A percentile compares a stretch with the other conserved stretches of the same genome.
These are phyloP conservation scores for Globisporangium cystogenes DNA, from an alignment of 352 stramenopile genomes.

Conservation along the genomic window DNA sequence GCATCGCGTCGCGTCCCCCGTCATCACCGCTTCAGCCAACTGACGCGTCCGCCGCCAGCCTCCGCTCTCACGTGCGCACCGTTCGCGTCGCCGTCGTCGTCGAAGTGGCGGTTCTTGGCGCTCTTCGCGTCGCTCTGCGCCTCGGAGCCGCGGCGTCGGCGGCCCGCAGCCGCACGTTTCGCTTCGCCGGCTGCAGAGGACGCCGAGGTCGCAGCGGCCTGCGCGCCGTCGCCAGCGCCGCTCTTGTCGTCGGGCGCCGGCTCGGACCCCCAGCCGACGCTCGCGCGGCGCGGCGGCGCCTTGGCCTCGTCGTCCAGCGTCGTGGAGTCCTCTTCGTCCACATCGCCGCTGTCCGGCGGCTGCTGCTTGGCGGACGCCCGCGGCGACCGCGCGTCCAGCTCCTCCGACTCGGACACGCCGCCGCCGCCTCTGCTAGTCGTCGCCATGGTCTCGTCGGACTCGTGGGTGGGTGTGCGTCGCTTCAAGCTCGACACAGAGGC, in stretches of 20 bases:
- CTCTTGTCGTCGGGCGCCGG: slow-evolving; percentile 20
- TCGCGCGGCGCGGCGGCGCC: slow-evolving; percentile 43
- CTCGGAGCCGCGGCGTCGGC: slow-evolving; percentile 56
- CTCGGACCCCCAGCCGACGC: slow-evolving; percentile 57
- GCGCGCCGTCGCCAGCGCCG: slow-evolving; percentile 2
- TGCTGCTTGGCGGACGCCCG: slow-evolving; percentile 6
- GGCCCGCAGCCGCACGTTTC: slow-evolving; percentile 32
- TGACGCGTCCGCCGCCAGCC: too few relatives aligned
- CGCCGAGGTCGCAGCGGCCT: background rate
- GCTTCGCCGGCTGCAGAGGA: slow-evolving; percentile 21
- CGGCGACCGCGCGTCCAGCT: background rate
- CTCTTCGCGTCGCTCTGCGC: slow-evolving; percentile 26
- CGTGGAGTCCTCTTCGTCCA: slow-evolving; percentile 45
- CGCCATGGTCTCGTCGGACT: too few relatives aligned
- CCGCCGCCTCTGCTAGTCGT: background rate
- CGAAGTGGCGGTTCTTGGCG: slow-evolving; percentile 65
- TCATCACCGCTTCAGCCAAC: too few relatives aligned
- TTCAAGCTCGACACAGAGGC: background rate
- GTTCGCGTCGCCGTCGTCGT: slow-evolving; percentile 59
- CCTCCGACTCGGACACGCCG: slow-evolving; percentile 3
- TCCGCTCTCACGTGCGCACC: too few relatives aligned
- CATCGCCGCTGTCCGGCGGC: slow-evolving; percentile 12
- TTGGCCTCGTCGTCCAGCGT: slow-evolving; percentile 35
- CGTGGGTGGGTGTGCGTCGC: too few relatives aligned
- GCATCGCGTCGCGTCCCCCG: too few relatives aligned